Conservation (phyloP, 108 stramenopile genomes). For the Nitzschia sp. region DNA sequence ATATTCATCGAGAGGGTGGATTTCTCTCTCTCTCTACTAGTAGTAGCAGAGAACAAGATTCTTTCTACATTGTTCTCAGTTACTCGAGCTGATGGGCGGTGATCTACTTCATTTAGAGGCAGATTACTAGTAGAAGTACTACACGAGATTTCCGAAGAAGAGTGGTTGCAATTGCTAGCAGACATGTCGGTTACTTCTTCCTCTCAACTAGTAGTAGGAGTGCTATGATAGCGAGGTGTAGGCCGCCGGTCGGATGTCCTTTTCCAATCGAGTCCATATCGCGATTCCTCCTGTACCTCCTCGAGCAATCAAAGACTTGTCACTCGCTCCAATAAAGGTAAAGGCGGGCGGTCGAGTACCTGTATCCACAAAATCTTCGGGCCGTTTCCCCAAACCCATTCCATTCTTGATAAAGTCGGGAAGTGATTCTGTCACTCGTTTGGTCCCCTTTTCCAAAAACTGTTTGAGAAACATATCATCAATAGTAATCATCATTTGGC, state of each 20-base stretch:
- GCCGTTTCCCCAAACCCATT: conserved; percentile 55
- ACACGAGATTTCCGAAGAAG: no score
- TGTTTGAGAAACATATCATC: conserved; percentile 43
- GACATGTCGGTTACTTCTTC: no score
- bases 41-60: no score
- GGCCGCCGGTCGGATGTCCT: conserved; percentile 64
- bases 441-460: conserved; percentile 19
- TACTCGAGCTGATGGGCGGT: no score
- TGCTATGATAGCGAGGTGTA: no score
- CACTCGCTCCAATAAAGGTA: conserved; percentile 63
- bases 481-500: conserved; percentile 62
- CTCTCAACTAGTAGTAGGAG: no score
- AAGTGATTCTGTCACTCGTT: conserved; percentile 38
- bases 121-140: no score
- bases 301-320: conserved; percentile 60
- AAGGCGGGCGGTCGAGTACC: conserved; percentile 57
- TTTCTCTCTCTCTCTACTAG: no score
- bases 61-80: no score
- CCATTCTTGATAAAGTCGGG: conserved; percentile 48
- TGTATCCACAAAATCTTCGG: conserved; percentile 36
- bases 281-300: conserved; percentile 68
- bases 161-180: no score
- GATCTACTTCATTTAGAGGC: no score
- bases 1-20: no score
- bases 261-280: conserved; percentile 62